Evolutionary conservation across 148 eudicot genomes (phyloP), one percentile per base, ranked within the genome.

Genomic region (Oxyria digyna): DNA sequence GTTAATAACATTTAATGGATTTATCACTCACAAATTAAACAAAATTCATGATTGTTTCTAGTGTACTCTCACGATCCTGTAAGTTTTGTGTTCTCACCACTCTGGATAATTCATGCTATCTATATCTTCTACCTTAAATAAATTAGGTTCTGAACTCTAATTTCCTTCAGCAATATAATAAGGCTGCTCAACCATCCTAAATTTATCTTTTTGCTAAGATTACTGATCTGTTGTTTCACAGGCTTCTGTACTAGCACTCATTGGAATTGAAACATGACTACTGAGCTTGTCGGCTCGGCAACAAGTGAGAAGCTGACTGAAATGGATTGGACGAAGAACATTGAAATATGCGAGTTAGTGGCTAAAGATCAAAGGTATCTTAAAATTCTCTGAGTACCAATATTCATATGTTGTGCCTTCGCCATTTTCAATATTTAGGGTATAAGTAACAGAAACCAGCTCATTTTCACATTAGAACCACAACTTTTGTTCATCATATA

Each of bases 291-390:
- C 68, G 84, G 71, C 80, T 70, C 85, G 64, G 96, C 96, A 10
- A 94, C 97, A 24, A 83, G 82, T 80, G 97, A 94, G 70, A 90
- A 94, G 71, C 83, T 94, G 42, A 59, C 87, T 72, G 99, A 90
- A 80, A 76, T 87, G 79, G 89, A 94, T 69, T 94, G 99, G 99
- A 76, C 87, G 31, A 90, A 85, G 72, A 85, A 82, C 84, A 94
- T 94, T 54, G 89, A 90, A 75, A 90, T 90, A 59, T 94, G 99
- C 81, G 99, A 94, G 78, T 65, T 85, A 63, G 99, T 87, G 59
- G 89, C 93, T 42, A 76, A 62, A 52, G 97, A 94, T 78, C 85
- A 84, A 68, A 85, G 89, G 98, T 91, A 82, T 62, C 35, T 42
- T 67, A 50, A 55, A 27, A 27, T 29, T 66, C 49, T 68, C 26